Base-by-base conservation (phyloP, 208 protist species). In the Phytomonas sp. region DNA sequence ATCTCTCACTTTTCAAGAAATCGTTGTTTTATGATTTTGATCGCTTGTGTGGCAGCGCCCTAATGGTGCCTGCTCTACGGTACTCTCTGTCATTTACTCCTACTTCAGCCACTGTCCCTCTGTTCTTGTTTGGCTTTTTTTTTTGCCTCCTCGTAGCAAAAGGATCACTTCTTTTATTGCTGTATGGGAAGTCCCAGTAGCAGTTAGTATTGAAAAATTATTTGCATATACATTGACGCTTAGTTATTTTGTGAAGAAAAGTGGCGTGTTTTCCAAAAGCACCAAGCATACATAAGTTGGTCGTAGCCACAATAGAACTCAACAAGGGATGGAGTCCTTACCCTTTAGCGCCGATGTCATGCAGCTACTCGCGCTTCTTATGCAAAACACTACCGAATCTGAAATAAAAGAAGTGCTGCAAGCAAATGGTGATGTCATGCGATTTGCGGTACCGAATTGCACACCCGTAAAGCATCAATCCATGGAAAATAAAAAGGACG, bases 401-500 rank as follows among this genome's bases (percentile, higher is more conserved):
- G 40, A 51, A 51, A 51, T 51, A 51, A 51, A 51, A 51, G 40
- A 23, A 51, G 40, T 15, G 40, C 20, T 51, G 40, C 40, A 51
- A 17, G 40, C 9, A 51, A 51, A 51, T 51, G 40, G 40, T 17
- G 40, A 6, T 20, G 20, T 51, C 40, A 51, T 51, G 40, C 40
- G 40, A 51, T 51, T 51, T 51, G 40, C 7, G 3, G 20, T 51
- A 6, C 13, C 37, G 67, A 26, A 67, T 46, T 59, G 26, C 46
- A 66, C 46, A 31, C 7, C 62, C 26, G 36, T 36, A 29, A 33
- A 28, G 31, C 23, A 53, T 4, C 53, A 60, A 30, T 15, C 51
- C 15, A 68, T 68, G 60, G 43, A 69, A 60, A 11, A 31, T 43
- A 34, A 65, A 60, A 51, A 53, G 36, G 60, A 61, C 15, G 3